phyloP scores from a whole-genome alignment of 2,329 filamentous ascomycete species.

The Ascocoryne sarcoides region DNA sequence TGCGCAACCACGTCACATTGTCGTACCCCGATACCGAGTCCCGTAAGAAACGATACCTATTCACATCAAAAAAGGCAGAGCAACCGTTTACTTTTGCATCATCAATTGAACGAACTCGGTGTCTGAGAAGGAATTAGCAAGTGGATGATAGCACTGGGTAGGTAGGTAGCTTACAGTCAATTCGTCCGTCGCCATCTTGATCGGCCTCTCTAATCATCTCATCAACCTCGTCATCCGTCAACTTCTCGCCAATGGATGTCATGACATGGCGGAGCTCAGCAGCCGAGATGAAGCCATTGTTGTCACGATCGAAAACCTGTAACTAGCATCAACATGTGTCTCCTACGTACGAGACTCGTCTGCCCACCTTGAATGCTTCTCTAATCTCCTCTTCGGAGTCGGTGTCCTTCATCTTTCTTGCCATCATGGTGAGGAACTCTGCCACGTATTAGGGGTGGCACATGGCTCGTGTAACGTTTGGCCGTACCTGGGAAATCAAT shows the following conservation, averaged over 20 bases:
- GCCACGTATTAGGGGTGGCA: conserved; percentile 12
- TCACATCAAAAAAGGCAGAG: conserved; percentile 5
- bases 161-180: conserved; percentile 59
- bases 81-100: conserved; percentile 72
- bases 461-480: neutral
- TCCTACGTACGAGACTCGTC: neutral
- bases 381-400: conserved; percentile 87
- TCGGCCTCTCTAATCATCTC: conserved; percentile 91
- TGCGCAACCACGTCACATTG: neutral
- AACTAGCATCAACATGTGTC: conserved; percentile 11
- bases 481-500: conserved; percentile 79
- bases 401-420: conserved; percentile 88
- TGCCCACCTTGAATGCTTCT: conserved; percentile 73
- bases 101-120: conserved; percentile 92
- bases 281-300: conserved; percentile 86
- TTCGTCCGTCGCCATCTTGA: conserved; percentile 80
- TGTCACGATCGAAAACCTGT: conserved; percentile 75
- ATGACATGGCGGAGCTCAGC: conserved; percentile 84
- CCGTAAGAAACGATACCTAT: conserved; percentile 10
- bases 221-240: conserved; percentile 83
- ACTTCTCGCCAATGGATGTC: conserved; percentile 86
- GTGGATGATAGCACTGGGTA: conserved; percentile 7
- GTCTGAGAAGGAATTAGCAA: conserved; percentile 42
- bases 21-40: conserved; percentile 1
- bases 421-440: conserved; percentile 94